A percentile compares a stretch with the other conserved stretches of the same genome.
Conservation (phyloP, 2,329 filamentous ascomycete genomes). For the Tolypocladium amazonense region DNA sequence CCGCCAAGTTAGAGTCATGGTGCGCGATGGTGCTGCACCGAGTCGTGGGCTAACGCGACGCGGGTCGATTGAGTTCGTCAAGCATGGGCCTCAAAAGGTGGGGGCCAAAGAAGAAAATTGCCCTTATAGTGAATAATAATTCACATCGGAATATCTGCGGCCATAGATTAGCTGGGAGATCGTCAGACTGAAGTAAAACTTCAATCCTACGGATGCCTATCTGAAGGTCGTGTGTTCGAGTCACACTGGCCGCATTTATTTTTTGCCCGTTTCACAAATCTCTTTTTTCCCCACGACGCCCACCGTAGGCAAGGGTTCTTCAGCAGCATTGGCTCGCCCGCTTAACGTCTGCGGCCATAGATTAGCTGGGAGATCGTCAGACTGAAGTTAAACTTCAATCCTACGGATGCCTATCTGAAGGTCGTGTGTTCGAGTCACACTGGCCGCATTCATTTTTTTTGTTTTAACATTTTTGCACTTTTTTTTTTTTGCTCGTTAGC, state of each 20-base stretch:
- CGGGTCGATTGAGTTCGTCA: no score
- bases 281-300: background rate
- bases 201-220: slow-evolving; percentile 16
- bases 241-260: slow-evolving; percentile 15
- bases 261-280: slow-evolving; percentile 5
- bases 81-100: no score
- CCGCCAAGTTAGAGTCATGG: no score
- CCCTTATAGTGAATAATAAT: background rate
- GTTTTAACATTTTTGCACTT: background rate
- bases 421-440: slow-evolving; percentile 18
- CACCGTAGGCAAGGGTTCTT: background rate
- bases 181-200: slow-evolving; percentile 17
- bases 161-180: slow-evolving; percentile 19
- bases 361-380: slow-evolving; percentile 18
- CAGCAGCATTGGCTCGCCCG: background rate
- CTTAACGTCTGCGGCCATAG: slow-evolving; percentile 13
- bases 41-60: no score
- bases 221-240: slow-evolving; percentile 18
- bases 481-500: background rate
- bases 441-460: slow-evolving; percentile 13
- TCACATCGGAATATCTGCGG: slow-evolving; percentile 5
- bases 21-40: no score
- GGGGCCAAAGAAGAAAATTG: background rate
- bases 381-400: slow-evolving; percentile 17
- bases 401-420: slow-evolving; percentile 16